A percentile compares a stretch with the other conserved stretches of the same genome.
These are phyloP conservation scores for Prunella vulgaris DNA, from an alignment of 257 asterid species.

Conservation along the genomic window DNA sequence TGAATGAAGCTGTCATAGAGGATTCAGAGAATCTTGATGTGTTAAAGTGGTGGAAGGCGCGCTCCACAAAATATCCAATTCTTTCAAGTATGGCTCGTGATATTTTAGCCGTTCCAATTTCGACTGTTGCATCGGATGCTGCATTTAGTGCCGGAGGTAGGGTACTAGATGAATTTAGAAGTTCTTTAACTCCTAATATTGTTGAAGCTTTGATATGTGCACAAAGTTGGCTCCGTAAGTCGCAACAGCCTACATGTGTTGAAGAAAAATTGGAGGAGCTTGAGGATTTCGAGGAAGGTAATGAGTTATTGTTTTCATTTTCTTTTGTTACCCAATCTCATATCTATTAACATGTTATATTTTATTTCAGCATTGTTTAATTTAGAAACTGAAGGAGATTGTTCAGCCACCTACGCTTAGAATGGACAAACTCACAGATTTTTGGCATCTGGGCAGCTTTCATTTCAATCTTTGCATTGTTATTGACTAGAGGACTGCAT, in stretches of 20 bases:
- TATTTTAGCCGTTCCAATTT: neutral
- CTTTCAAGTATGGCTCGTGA: slow-evolving; percentile 15
- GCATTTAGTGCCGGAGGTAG: neutral
- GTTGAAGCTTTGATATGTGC: neutral
- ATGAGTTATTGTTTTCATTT: too few relatives aligned
- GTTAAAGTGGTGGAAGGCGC: neutral
- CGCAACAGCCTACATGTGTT: neutral
- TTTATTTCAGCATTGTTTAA: neutral
- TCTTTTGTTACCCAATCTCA: neutral
- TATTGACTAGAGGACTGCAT: neutral
- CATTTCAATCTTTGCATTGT: neutral
- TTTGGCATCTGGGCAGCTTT: neutral
- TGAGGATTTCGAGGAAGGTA: slow-evolving; percentile 1
- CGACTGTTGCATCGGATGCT: neutral
- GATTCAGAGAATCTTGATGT: neutral
- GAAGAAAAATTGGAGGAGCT: neutral
- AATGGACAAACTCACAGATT: neutral
- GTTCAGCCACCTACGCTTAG: neutral
- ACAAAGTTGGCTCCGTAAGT: neutral
- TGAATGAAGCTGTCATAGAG: neutral
- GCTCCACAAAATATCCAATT: neutral
- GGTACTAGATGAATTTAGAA: neutral
- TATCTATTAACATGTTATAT: neutral
- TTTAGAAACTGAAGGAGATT: neutral
- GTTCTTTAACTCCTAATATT: slow-evolving; percentile 6